Percentiles rank a stretch among this genome's conserved stretches.
Conservation (phyloP, 1,284 basidiomycete genomes). For the Irpex lacteus region DNA sequence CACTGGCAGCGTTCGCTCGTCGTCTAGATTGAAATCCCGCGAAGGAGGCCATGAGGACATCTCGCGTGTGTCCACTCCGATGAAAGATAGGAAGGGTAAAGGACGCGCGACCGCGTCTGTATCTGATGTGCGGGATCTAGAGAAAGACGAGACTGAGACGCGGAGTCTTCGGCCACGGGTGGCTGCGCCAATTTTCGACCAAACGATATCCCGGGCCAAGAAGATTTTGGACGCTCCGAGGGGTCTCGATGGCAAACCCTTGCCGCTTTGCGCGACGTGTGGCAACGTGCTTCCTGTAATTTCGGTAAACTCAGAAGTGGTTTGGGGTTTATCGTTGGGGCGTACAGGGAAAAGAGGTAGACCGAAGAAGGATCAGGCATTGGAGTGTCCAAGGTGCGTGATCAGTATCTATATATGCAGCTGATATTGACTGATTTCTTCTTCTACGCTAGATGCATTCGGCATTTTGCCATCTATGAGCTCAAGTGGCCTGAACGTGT, state of each 20-base stretch:
- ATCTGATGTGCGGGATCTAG: slow-evolving; percentile 20
- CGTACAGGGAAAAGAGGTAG: slow-evolving; percentile 35
- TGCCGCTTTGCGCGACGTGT: slow-evolving; percentile 68
- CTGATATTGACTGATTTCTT: slow-evolving; percentile 12
- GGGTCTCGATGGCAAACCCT: slow-evolving; percentile 29
- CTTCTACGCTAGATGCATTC: slow-evolving; percentile 58
- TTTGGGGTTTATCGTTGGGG: slow-evolving; percentile 64
- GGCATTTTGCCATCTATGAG: slow-evolving; percentile 72
- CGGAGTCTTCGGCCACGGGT: slow-evolving; percentile 26
- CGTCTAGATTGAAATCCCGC: slow-evolving; percentile 21
- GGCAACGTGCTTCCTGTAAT: slow-evolving; percentile 67
- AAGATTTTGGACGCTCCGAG: slow-evolving; percentile 29
- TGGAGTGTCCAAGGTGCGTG: slow-evolving; percentile 70
- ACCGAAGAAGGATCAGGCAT: slow-evolving; percentile 54
- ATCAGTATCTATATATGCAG: slow-evolving; percentile 9
- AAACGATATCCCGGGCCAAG: slow-evolving; percentile 25
- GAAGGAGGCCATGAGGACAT: slow-evolving; percentile 14
- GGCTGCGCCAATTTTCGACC: slow-evolving; percentile 13
- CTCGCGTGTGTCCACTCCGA: slow-evolving; percentile 25
- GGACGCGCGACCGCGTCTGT: slow-evolving; percentile 25
- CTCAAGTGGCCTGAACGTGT: slow-evolving; percentile 66
- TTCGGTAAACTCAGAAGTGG: slow-evolving; percentile 64
- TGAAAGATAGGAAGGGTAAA: slow-evolving; percentile 25
- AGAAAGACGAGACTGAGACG: slow-evolving; percentile 27
- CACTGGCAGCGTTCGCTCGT: slow-evolving; percentile 26